phyloP scores from a whole-genome alignment of 2,329 filamentous ascomycete species.

The Phoma sp. region DNA sequence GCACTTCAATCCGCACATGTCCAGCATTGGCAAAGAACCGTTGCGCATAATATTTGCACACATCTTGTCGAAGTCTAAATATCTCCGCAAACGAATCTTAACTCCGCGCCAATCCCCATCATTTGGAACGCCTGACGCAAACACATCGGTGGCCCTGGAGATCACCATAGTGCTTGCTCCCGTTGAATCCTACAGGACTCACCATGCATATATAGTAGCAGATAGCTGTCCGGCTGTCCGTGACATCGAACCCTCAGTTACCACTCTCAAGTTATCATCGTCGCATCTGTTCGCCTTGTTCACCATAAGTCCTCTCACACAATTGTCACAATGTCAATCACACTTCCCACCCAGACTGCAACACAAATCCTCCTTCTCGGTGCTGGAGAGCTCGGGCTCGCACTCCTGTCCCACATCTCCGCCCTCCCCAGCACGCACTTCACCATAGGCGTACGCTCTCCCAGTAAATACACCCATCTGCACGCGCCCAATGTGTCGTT shows the following conservation, averaged over 20 bases:
- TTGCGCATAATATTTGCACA: neutral
- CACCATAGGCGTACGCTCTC: slow-evolving; percentile 62
- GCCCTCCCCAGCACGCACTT: slow-evolving; percentile 57
- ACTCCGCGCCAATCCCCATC: neutral
- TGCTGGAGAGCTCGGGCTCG: slow-evolving; percentile 70
- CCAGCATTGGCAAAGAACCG: neutral
- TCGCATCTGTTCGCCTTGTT: too few relatives aligned
- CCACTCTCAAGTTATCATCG: neutral
- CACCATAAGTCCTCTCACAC: too few relatives aligned
- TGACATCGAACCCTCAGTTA: neutral
- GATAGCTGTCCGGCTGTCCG: too few relatives aligned
- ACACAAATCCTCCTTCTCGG: slow-evolving; percentile 66
- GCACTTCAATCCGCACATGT: neutral
- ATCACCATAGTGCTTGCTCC: neutral
- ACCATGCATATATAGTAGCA: neutral
- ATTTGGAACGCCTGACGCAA: neutral
- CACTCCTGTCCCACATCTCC: slow-evolving; percentile 62
- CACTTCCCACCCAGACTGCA: neutral
- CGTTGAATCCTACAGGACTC: neutral
- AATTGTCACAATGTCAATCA: too few relatives aligned
- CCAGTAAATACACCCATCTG: slow-evolving; percentile 50
- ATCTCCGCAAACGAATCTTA: too few relatives aligned
- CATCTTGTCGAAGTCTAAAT: too few relatives aligned
- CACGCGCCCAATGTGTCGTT: slow-evolving; percentile 45
- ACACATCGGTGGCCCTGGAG: neutral